Percentiles rank a stretch among this genome's conserved stretches.
phyloP scores from a whole-genome alignment of 1,139 yeast genomes.

The Taphrina flavorubra region DNA sequence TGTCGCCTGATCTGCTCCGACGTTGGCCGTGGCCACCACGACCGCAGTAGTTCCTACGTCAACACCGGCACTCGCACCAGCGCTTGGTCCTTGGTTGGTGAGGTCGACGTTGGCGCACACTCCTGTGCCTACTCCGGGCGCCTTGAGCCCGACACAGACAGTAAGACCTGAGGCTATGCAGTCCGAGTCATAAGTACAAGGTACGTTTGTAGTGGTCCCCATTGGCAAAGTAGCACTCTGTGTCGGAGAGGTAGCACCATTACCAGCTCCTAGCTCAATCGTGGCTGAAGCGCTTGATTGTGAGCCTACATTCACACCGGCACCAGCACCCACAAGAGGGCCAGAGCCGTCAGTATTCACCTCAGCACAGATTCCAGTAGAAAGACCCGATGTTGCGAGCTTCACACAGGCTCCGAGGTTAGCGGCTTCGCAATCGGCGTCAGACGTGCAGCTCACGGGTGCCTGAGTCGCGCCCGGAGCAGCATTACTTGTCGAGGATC shows the following conservation, averaged over 20 bases:
- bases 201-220: neutral
- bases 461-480: neutral
- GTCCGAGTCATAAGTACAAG: neutral
- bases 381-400: neutral
- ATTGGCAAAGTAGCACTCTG: neutral
- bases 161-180: slow-evolving; percentile 7
- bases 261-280: neutral
- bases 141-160: neutral
- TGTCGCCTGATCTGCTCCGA: neutral
- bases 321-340: neutral
- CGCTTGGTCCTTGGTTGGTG: neutral
- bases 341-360: neutral
- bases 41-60: neutral
- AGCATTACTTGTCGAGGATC: neutral
- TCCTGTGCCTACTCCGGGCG: neutral
- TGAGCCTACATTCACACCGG: neutral
- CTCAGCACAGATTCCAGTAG: neutral
- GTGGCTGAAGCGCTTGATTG: neutral
- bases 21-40: neutral
- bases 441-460: neutral
- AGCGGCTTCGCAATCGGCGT: neutral
- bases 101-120: neutral
- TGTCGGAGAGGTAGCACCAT: neutral
- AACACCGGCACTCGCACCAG: neutral
- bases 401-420: slow-evolving; percentile 4